These are phyloP conservation scores for Dispira parvispora DNA, from an alignment of 192 early-diverging fungal species.

Conservation along the genomic window DNA sequence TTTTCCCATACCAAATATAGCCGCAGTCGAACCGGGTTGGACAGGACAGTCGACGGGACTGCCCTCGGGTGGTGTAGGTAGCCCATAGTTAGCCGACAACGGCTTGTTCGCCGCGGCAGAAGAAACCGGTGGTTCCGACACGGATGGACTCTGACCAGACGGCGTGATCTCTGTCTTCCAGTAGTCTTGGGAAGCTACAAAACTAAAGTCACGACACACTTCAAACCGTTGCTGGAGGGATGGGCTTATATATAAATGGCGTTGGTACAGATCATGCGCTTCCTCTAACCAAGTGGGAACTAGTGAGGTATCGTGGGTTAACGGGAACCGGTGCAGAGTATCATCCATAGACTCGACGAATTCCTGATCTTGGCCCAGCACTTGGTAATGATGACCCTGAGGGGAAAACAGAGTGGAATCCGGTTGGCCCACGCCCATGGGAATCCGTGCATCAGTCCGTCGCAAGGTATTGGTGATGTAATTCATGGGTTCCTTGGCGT, in stretches of 20 bases:
- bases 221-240: not conserved
- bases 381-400: not conserved
- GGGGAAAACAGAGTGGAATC: not conserved
- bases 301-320: not conserved
- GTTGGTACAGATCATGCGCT: conserved; percentile 3
- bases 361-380: conserved; percentile 2
- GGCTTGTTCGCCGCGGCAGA: too few relatives aligned
- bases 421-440: not conserved
- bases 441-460: not conserved
- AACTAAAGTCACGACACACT: not conserved
- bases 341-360: not conserved
- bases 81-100: too few relatives aligned
- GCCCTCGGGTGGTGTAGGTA: too few relatives aligned
- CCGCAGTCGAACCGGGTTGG: not conserved
- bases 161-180: not conserved
- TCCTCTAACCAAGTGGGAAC: not conserved
- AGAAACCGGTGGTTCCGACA: too few relatives aligned
- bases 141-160: too few relatives aligned
- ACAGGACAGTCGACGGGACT: too few relatives aligned
- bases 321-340: too few relatives aligned
- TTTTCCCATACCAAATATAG: not conserved
- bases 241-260: not conserved
- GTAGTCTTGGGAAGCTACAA: not conserved
- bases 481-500: not conserved
- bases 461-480: not conserved